Evolutionary conservation across 345 rosid genomes (phyloP).

Genomic region (Sonneratia caseolaris): DNA sequence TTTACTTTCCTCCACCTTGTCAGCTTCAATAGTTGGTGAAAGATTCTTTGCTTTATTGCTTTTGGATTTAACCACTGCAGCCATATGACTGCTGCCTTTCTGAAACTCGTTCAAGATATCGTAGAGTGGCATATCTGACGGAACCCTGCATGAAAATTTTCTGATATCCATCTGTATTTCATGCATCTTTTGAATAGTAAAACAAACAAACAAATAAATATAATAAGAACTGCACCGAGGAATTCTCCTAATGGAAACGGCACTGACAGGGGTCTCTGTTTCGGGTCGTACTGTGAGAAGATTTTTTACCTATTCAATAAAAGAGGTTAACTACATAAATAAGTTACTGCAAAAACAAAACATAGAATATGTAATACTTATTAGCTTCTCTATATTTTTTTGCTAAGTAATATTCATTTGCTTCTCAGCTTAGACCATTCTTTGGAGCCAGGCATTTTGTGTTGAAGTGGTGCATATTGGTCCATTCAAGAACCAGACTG

Average conservation of each 20-base stretch:
- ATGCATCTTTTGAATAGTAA: neutral
- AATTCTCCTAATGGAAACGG: constrained; percentile 84
- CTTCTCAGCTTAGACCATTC: no score
- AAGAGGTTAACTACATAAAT: neutral
- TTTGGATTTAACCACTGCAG: constrained; percentile 83
- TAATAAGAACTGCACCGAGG: constrained; percentile 42
- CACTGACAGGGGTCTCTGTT: constrained; percentile 82
- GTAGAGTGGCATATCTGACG: constrained; percentile 91
- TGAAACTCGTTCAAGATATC: constrained; percentile 96
- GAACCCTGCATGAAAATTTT: constrained; percentile 53
- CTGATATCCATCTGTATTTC: neutral
- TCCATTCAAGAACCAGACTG: neutral
- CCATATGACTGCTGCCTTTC: constrained; percentile 99
- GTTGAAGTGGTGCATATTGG: neutral
- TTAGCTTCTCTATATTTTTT: no score
- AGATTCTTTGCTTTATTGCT: constrained; percentile 38
- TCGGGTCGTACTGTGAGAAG: constrained; percentile 96
- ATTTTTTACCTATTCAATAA: constrained; percentile 57
- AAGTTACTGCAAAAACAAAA: no score
- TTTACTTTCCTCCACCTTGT: constrained; percentile 28
- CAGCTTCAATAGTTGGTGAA: constrained; percentile 28
- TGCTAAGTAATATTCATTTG: no score
- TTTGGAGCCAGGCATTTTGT: no score
- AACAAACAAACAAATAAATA: neutral
- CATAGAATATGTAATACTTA: no score